Evolutionary conservation across 371 early-diverging fungal genomes (phyloP).

Genomic region (Lichtheimia ramosa): DNA sequence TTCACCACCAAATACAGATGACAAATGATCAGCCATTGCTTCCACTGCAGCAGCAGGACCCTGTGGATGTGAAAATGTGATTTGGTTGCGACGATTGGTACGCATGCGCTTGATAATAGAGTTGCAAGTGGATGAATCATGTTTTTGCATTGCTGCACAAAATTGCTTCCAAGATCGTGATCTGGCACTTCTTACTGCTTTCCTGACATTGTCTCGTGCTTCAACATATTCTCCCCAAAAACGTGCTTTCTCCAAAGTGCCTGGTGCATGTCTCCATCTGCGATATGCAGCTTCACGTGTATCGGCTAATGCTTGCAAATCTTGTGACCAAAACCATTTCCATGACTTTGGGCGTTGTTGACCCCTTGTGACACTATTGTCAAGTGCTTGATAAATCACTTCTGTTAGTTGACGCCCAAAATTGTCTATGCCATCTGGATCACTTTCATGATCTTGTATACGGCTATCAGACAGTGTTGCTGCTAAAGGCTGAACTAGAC

Average conservation of each 20-base stretch:
- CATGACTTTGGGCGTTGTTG: background rate
- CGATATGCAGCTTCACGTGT: background rate
- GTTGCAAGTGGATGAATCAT: background rate
- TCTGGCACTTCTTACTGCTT: background rate
- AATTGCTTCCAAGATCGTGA: conserved; percentile 6
- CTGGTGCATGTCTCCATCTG: conserved; percentile 11
- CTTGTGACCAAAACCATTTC: conserved; percentile 10
- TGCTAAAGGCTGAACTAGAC: background rate
- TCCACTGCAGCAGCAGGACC: conserved; percentile 1
- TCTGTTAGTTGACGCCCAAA: background rate
- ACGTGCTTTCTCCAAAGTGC: background rate
- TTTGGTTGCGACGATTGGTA: background rate
- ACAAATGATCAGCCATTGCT: conserved; percentile 1
- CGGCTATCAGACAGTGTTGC: background rate
- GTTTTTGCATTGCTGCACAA: conserved; percentile 1
- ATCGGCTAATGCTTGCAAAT: background rate
- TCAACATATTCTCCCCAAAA: background rate
- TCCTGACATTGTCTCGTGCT: background rate
- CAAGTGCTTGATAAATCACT: conserved; percentile 3
- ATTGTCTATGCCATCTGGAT: background rate
- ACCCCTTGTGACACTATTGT: conserved; percentile 1
- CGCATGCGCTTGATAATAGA: conserved; percentile 6
- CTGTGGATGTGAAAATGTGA: background rate
- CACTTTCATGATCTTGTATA: background rate
- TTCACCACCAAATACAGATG: conserved; percentile 7